phyloP scores from a whole-genome alignment of 768 basidiomycete species.

The Suillus weaverae region DNA sequence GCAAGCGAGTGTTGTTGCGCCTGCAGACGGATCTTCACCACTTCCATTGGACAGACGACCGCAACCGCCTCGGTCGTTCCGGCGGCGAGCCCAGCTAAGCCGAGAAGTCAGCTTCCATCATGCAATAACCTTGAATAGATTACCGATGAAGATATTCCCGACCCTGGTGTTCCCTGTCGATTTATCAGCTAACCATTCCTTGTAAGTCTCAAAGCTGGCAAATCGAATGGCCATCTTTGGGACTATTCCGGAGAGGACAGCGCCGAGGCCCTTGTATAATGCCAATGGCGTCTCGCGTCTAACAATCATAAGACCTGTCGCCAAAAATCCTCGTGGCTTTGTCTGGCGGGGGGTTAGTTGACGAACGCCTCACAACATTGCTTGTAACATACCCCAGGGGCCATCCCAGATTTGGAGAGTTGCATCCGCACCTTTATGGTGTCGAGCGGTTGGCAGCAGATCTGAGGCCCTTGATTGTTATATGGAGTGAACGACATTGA shows the following conservation, averaged over 20 bases:
- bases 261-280: conserved; percentile 96
- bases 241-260: conserved; percentile 94
- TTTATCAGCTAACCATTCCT: conserved; percentile 73
- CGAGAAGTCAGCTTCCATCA: conserved; percentile 2
- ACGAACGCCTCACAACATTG: not conserved
- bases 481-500: not conserved
- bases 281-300: conserved; percentile 92
- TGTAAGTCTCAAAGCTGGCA: conserved; percentile 96
- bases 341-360: conserved; percentile 50
- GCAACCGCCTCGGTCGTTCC: conserved; percentile 94
- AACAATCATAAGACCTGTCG: conserved; percentile 86
- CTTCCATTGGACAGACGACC: conserved; percentile 99
- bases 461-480: conserved; percentile 36
- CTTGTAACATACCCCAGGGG: conserved; percentile 72
- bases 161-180: conserved; percentile 78
- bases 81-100: conserved; percentile 86
- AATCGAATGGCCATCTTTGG: conserved; percentile 99
- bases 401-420: conserved; percentile 76
- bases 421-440: conserved; percentile 99
- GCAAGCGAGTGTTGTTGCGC: conserved; percentile 97
- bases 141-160: conserved; percentile 85
- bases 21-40: conserved; percentile 97
- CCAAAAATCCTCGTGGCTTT: conserved; percentile 88
- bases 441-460: conserved; percentile 90
- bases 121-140: conserved; percentile 23